These are phyloP conservation scores for Thraustotheca clavata DNA, from an alignment of 352 stramenopile species.

Conservation along the genomic window DNA sequence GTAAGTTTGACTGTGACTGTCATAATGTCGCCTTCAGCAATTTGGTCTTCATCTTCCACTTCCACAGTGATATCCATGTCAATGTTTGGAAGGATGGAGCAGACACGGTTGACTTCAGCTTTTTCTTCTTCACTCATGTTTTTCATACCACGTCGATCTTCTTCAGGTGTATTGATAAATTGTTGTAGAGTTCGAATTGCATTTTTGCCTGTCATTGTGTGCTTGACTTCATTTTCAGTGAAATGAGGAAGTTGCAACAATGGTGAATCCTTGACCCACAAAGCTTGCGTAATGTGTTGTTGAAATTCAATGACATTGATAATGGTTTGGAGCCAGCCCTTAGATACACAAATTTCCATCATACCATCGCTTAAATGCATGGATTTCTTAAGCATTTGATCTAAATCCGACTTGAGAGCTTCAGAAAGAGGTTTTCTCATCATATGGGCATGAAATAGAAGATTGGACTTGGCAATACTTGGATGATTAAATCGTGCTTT, in stretches of 20 bases:
- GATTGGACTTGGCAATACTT: conserved; percentile 72
- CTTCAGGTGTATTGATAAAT: conserved; percentile 87
- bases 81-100: conserved; percentile 93
- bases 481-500: conserved; percentile 84
- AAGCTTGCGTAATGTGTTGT: conserved; percentile 94
- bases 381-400: conserved; percentile 93
- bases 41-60: conserved; percentile 87
- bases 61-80: conserved; percentile 87
- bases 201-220: conserved; percentile 89
- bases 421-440: conserved; percentile 76
- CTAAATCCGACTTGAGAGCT: conserved; percentile 79
- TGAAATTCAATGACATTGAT: conserved; percentile 96
- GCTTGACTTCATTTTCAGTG: conserved; percentile 84
- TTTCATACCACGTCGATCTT: conserved; percentile 90
- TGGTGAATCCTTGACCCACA: conserved; percentile 90
- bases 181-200: conserved; percentile 88
- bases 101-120: conserved; percentile 89
- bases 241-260: conserved; percentile 90
- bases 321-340: conserved; percentile 92
- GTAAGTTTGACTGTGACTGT: conserved; percentile 95
- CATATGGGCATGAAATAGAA: conserved; percentile 94
- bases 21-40: conserved; percentile 98
- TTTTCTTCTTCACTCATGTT: conserved; percentile 88
- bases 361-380: conserved; percentile 97
- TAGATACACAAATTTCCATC: conserved; percentile 96